These are phyloP conservation scores for Diaporthe sp. DNA, from an alignment of 2,329 filamentous ascomycete species.

Conservation along the genomic window DNA sequence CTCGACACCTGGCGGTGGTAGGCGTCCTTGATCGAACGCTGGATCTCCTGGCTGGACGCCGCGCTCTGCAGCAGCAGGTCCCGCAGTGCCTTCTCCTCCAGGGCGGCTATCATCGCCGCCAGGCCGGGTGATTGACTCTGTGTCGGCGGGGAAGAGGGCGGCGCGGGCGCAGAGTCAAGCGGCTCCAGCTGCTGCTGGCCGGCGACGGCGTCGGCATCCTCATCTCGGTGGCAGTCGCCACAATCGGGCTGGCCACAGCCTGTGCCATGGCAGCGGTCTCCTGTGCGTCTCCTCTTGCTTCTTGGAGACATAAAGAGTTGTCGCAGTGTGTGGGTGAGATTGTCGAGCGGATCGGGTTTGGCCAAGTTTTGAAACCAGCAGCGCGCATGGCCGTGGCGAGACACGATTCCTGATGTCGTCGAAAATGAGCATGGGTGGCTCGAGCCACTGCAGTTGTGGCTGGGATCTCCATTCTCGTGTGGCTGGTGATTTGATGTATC, in stretches of 20 bases:
- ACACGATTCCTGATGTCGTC: constrained; percentile 13
- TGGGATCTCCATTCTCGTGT: constrained; percentile 10
- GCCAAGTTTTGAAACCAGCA: not conserved
- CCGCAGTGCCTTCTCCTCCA: constrained; percentile 18
- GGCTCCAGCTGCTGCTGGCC: not conserved
- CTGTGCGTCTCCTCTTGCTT: constrained; percentile 22
- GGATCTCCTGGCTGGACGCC: constrained; percentile 9
- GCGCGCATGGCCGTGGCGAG: not conserved
- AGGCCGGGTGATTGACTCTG: not conserved
- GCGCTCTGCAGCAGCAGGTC: constrained; percentile 22
- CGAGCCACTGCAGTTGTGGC: constrained; percentile 13
- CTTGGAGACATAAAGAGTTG: constrained; percentile 17
- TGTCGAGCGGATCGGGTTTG: not conserved
- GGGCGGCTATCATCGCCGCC: constrained; percentile 21
- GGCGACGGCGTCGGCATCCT: not conserved
- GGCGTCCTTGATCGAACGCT: constrained; percentile 3
- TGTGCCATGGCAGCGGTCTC: constrained; percentile 16
- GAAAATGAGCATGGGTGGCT: constrained; percentile 13
- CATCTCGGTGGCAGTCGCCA: constrained; percentile 10
- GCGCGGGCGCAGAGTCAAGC: not conserved
- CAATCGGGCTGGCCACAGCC: constrained; percentile 21
- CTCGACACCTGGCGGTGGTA: not conserved
- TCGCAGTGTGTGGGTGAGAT: not conserved
- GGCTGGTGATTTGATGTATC: not conserved
- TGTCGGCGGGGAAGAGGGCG: not conserved